Percentiles rank a stretch among this genome's conserved stretches.
phyloP scores from a whole-genome alignment of 108 stramenopile genomes.

The Skeletonema menzelii region DNA sequence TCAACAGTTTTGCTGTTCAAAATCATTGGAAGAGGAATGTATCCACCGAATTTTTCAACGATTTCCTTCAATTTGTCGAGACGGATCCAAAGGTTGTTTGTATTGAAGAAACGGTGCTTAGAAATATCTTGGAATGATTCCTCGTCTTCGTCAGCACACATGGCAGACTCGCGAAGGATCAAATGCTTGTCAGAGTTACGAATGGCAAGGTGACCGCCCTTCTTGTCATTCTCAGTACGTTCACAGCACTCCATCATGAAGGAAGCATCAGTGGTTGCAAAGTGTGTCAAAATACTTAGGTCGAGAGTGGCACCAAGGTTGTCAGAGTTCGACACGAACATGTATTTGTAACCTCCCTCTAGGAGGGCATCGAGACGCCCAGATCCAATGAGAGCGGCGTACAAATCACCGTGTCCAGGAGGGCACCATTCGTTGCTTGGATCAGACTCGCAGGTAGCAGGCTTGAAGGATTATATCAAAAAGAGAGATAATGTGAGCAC shows the following conservation, averaged over 20 bases:
- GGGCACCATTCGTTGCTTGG: constrained; percentile 99
- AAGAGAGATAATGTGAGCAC: constrained; percentile 1
- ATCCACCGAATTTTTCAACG: constrained; percentile 89
- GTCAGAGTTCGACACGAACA: constrained; percentile 99
- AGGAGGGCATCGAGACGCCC: constrained; percentile 94
- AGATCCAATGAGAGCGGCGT: constrained; percentile 96
- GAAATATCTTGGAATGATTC: constrained; percentile 93
- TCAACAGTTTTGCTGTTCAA: constrained; percentile 98
- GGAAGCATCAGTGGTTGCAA: constrained; percentile 86
- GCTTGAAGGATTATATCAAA: constrained; percentile 46
- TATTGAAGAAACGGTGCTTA: constrained; percentile 98
- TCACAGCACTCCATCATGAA: constrained; percentile 99
- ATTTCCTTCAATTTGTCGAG: constrained; percentile 96
- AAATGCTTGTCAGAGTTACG: constrained; percentile 88
- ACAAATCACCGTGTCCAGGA: constrained; percentile 99
- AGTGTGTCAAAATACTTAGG: constrained; percentile 92
- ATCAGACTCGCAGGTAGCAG: constrained; percentile 77
- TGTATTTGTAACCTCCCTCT: constrained; percentile 96
- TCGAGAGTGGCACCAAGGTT: constrained; percentile 99
- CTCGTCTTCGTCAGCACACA: constrained; percentile 97
- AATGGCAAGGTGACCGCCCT: constrained; percentile 97
- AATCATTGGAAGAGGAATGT: constrained; percentile 98
- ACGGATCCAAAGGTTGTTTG: constrained; percentile 99
- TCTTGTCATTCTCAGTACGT: constrained; percentile 98
- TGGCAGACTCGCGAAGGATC: constrained; percentile 97